Percentiles rank a stretch among this genome's conserved stretches.
Conservation (phyloP, 163 green algal species). For the Scenedesmus sp. region DNA sequence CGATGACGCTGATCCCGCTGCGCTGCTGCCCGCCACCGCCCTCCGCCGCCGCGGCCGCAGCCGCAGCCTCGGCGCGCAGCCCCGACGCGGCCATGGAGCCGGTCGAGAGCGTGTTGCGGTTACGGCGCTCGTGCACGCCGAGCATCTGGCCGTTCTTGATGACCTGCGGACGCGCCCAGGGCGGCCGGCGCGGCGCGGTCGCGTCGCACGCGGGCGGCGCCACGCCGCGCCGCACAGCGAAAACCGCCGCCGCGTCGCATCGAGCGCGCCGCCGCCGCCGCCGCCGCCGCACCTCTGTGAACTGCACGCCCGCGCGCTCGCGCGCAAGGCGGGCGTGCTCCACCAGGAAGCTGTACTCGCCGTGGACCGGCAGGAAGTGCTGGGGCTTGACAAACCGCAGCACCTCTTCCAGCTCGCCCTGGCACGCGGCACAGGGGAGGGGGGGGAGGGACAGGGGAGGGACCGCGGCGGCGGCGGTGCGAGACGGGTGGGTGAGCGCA, state of each 20-base stretch:
- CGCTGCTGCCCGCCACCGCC: neutral
- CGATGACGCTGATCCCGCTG: slow-evolving; percentile 63
- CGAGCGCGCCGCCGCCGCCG: no score
- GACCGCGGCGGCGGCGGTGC: no score
- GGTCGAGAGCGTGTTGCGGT: slow-evolving; percentile 70
- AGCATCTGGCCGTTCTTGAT: slow-evolving; percentile 99
- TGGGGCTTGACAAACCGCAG: slow-evolving; percentile 91
- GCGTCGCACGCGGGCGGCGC: no score
- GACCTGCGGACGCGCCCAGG: slow-evolving; percentile 67
- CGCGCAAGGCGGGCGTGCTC: slow-evolving; percentile 89
- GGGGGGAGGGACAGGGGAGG: no score
- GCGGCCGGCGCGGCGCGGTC: no score
- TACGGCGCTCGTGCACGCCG: slow-evolving; percentile 86
- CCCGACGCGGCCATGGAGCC: slow-evolving; percentile 53
- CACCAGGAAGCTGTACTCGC: slow-evolving; percentile 96
- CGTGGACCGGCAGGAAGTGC: slow-evolving; percentile 98
- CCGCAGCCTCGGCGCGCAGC: neutral
- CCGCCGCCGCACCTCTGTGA: slow-evolving; percentile 69
- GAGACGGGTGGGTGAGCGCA: no score
- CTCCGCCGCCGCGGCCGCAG: neutral
- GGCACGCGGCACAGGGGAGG: neutral
- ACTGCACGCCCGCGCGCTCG: slow-evolving; percentile 73
- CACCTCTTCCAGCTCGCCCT: slow-evolving; percentile 91
- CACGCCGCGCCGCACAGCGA: no score
- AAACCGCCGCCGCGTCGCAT: no score